Percentiles rank a stretch among this genome's conserved stretches.
Evolutionary conservation across 306 rosid species (phyloP).

Genomic region (Lathyrus oleraceus): DNA sequence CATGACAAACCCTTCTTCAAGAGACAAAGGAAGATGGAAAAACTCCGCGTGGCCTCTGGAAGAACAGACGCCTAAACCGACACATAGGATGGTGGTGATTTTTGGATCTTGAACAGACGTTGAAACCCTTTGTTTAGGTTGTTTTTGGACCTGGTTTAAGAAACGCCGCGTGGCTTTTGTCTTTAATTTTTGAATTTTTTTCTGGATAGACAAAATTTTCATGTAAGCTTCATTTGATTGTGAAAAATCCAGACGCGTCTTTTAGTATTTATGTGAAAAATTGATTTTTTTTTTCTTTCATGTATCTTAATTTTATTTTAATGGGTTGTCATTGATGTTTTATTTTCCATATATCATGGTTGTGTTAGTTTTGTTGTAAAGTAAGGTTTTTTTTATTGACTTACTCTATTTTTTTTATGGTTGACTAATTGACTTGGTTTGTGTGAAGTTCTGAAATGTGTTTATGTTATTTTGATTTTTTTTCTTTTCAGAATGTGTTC

Average conservation of each 20-base stretch:
- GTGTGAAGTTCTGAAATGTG: constrained; percentile 35
- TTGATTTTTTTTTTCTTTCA: constrained; percentile 16
- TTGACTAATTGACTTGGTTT: constrained; percentile 39
- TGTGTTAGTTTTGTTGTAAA: constrained; percentile 26
- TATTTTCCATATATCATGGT: not conserved
- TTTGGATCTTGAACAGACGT: too few species aligned
- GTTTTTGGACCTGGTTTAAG: too few species aligned
- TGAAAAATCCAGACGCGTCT: constrained; percentile 32
- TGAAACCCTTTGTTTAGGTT: too few species aligned
- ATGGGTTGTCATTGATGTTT: constrained; percentile 30
- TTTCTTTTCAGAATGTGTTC: constrained; percentile 38
- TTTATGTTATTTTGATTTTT: constrained; percentile 18
- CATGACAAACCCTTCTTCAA: too few species aligned
- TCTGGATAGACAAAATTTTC: constrained; percentile 11
- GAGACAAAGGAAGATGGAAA: too few species aligned
- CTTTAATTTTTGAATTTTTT: not conserved
- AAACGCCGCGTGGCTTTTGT: too few species aligned
- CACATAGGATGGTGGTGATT: too few species aligned
- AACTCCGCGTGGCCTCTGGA: too few species aligned
- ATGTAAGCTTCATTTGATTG: constrained; percentile 23
- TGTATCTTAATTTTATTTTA: not conserved
- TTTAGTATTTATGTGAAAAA: not conserved
- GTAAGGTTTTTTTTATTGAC: not conserved
- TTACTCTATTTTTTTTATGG: constrained; percentile 11
- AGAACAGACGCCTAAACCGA: too few species aligned